phyloP scores from a whole-genome alignment of 2,329 filamentous ascomycete species.

The Parasarocladium wereldwijsianum region DNA sequence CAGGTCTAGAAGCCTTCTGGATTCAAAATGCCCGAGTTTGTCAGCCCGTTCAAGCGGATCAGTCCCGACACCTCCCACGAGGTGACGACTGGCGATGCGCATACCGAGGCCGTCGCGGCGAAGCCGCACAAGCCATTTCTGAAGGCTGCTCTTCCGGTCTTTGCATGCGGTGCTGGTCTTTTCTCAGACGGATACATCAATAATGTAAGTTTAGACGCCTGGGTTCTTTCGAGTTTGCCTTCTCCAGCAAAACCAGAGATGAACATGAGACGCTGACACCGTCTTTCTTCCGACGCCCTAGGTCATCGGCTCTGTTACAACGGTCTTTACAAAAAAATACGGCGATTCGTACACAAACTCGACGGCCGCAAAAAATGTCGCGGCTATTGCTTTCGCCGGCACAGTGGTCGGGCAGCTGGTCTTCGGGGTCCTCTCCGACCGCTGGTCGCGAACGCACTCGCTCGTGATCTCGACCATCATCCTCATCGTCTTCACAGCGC shows the following conservation, averaged over 20 bases:
- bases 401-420: conserved; percentile 70
- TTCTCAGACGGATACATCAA: conserved; percentile 91
- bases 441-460: conserved; percentile 72
- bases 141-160: conserved; percentile 42
- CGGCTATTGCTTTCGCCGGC: conserved; percentile 73
- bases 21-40: conserved; percentile 3
- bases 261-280: not conserved
- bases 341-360: conserved; percentile 53
- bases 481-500: conserved; percentile 69
- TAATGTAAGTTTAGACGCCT: conserved; percentile 39
- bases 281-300: conserved; percentile 17
- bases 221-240: not conserved
- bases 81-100: conserved; percentile 1
- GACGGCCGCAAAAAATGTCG: conserved; percentile 56
- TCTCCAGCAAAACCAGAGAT: too few species aligned
- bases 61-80: not conserved
- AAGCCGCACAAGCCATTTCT: conserved; percentile 9
- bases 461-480: conserved; percentile 71
- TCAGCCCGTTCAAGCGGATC: conserved; percentile 1
- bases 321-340: conserved; percentile 57
- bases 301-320: conserved; percentile 82
- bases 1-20: too few species aligned
- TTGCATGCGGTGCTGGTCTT: conserved; percentile 78
- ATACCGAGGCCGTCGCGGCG: conserved; percentile 4
- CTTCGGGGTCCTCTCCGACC: conserved; percentile 71